Conservation (phyloP, 257 asterid genomes). For the Plantago ovata region DNA sequence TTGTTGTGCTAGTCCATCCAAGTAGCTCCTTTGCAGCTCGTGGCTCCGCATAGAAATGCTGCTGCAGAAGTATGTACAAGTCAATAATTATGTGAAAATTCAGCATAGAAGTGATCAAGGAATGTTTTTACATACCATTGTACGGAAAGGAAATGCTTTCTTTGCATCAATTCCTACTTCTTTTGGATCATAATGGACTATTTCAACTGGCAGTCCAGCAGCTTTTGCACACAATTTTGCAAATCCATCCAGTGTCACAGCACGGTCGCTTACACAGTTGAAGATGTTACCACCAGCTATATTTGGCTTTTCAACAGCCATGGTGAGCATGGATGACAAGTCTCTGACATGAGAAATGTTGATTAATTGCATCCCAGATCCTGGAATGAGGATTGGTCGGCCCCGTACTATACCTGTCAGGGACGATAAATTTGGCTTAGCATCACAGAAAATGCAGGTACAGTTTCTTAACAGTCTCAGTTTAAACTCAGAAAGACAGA, state of each 20-base stretch:
- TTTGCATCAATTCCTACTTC: slow-evolving; percentile 77
- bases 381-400: slow-evolving; percentile 77
- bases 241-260: slow-evolving; percentile 89
- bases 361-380: slow-evolving; percentile 90
- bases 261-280: slow-evolving; percentile 91
- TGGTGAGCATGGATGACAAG: slow-evolving; percentile 73
- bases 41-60: slow-evolving; percentile 95
- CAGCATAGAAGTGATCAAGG: too few species aligned
- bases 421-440: slow-evolving; percentile 3
- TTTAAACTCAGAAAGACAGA: neutral
- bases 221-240: slow-evolving; percentile 86
- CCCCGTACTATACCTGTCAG: slow-evolving; percentile 78
- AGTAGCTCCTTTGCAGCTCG: slow-evolving; percentile 90
- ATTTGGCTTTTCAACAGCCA: slow-evolving; percentile 71
- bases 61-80: slow-evolving; percentile 24
- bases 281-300: slow-evolving; percentile 68
- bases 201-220: slow-evolving; percentile 73
- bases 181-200: slow-evolving; percentile 85
- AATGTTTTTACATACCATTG: slow-evolving; percentile 49
- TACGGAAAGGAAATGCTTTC: slow-evolving; percentile 97
- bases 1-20: slow-evolving; percentile 76
- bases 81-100: neutral
- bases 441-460: slow-evolving; percentile 13
- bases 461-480: slow-evolving; percentile 3
- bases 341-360: slow-evolving; percentile 87